Evolutionary conservation across 306 rosid genomes (phyloP).

Genomic region (Heteromeles arbutifolia): DNA sequence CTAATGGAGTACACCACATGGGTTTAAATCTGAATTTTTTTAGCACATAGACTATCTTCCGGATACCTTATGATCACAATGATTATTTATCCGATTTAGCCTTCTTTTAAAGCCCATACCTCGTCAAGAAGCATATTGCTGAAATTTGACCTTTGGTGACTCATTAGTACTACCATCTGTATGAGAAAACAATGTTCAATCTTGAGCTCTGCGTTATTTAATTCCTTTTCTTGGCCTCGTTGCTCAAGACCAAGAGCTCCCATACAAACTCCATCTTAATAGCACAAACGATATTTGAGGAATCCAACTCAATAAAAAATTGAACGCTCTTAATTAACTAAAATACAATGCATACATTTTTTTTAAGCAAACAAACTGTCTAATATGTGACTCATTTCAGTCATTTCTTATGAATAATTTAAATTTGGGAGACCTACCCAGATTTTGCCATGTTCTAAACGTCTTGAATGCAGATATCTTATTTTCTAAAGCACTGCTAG

Average conservation of each 20-base stretch:
- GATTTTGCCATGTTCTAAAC: background rate
- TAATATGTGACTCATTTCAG: background rate
- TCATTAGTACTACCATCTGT: background rate
- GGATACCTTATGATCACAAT: too few relatives aligned
- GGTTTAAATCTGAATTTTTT: too few relatives aligned
- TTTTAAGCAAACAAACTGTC: too few relatives aligned
- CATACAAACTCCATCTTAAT: background rate
- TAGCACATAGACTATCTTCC: too few relatives aligned
- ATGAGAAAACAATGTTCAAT: background rate
- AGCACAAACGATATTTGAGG: too few relatives aligned
- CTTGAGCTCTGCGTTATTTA: background rate
- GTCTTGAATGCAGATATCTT: background rate
- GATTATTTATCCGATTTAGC: too few relatives aligned
- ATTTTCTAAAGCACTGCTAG: background rate
- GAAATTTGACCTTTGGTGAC: background rate
- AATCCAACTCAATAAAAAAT: too few relatives aligned
- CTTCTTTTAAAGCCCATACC: background rate
- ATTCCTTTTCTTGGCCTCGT: background rate
- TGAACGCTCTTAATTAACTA: too few relatives aligned
- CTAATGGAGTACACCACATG: too few relatives aligned
- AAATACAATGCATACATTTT: too few relatives aligned
- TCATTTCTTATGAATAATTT: background rate
- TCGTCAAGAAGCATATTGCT: background rate
- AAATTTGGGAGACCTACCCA: background rate
- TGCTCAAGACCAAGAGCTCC: background rate